Conservation (phyloP, 352 stramenopile genomes). For the Stephanocyclus meneghinianus region DNA sequence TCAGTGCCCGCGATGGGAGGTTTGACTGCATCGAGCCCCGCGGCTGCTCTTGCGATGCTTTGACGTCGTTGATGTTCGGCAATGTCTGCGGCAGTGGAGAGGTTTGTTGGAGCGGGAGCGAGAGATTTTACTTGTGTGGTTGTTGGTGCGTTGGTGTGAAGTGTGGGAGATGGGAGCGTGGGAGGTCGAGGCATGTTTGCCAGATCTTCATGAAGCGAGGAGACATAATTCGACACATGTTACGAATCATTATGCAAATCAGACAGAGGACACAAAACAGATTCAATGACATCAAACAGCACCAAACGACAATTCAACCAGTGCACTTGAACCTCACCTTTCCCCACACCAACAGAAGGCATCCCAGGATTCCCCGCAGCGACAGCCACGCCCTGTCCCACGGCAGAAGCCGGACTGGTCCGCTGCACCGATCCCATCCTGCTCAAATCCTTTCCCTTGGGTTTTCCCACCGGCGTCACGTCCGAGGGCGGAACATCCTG, state of each 20-base stretch:
- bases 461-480: conserved; percentile 21
- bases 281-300: background rate
- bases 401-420: background rate
- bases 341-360: background rate
- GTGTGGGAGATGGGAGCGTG: background rate
- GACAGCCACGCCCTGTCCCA: background rate
- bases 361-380: background rate
- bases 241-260: background rate
- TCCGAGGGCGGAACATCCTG: background rate
- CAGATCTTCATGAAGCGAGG: background rate
- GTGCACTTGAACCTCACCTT: conserved; percentile 1
- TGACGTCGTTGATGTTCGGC: conserved; percentile 26
- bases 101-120: background rate
- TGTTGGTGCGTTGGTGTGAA: background rate
- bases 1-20: background rate
- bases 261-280: background rate
- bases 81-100: background rate
- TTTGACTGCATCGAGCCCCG: conserved; percentile 14
- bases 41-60: conserved; percentile 26
- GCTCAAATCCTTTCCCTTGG: conserved; percentile 58
- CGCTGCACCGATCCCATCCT: conserved; percentile 28
- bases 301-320: too few species aligned
- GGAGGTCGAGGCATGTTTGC: background rate
- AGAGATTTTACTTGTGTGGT: background rate
- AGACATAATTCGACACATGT: background rate